Evolutionary conservation across 2,329 filamentous ascomycete genomes (phyloP).

Genomic region (Reticulascus tulasneorum): DNA sequence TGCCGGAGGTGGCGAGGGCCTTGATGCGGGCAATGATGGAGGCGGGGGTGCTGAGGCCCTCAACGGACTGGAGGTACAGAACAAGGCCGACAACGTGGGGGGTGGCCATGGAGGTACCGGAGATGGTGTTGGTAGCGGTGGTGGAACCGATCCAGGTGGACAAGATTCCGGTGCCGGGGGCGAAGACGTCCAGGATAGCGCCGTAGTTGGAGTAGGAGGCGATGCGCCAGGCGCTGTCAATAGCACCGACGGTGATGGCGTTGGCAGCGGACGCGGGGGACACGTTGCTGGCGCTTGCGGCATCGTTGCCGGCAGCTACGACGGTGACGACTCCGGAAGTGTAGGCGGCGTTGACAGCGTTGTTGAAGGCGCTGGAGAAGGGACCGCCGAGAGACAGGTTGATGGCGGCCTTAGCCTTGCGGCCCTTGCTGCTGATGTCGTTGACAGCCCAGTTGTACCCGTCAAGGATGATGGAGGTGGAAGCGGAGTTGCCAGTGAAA

Average conservation of each 20-base stretch:
- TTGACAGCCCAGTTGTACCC: slow-evolving; percentile 39
- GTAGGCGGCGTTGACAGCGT: slow-evolving; percentile 42
- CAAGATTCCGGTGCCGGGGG: slow-evolving; percentile 41
- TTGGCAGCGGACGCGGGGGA: slow-evolving; percentile 45
- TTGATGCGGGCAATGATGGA: slow-evolving; percentile 37
- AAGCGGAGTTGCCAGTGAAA: slow-evolving; percentile 26
- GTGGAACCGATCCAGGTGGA: slow-evolving; percentile 41
- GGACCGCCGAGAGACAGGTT: slow-evolving; percentile 52
- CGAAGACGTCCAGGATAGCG: slow-evolving; percentile 43
- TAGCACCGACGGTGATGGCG: slow-evolving; percentile 52
- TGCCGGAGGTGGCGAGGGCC: slow-evolving; percentile 34
- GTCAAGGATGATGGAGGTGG: slow-evolving; percentile 24
- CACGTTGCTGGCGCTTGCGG: slow-evolving; percentile 25
- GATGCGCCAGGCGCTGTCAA: slow-evolving; percentile 31
- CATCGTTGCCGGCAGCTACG: slow-evolving; percentile 53
- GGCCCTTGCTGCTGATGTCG: slow-evolving; percentile 37
- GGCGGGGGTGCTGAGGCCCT: slow-evolving; percentile 35
- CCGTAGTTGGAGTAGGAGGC: slow-evolving; percentile 50
- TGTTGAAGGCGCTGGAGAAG: slow-evolving; percentile 40
- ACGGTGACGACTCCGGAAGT: slow-evolving; percentile 44
- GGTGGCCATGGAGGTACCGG: slow-evolving; percentile 59
- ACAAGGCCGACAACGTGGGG: slow-evolving; percentile 60
- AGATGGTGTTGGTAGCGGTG: slow-evolving; percentile 41
- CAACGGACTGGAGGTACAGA: slow-evolving; percentile 48
- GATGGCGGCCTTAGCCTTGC: slow-evolving; percentile 41